Percentiles rank a stretch among this genome's conserved stretches.
Conservation (phyloP, 371 early-diverging fungal genomes). For the Haplosporangium sp. region DNA sequence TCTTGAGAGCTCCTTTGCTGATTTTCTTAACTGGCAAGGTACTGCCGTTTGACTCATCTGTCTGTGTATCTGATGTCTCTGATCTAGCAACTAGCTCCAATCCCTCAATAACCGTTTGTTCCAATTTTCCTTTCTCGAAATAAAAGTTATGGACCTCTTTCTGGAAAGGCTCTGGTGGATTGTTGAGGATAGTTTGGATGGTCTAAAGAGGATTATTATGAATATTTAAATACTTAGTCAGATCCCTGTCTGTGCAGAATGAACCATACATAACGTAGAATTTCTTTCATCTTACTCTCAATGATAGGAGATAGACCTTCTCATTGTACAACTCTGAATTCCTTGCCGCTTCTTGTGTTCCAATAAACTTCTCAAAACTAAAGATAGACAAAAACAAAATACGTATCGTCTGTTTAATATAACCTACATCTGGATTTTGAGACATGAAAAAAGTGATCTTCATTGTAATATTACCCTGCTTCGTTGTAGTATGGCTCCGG, state of each 20-base stretch:
- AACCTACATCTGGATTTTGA: not conserved
- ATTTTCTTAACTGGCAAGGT: slow-evolving; percentile 15
- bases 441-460: not conserved
- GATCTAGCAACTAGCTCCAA: slow-evolving; percentile 50
- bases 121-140: slow-evolving; percentile 32
- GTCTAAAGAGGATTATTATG: slow-evolving; percentile 14
- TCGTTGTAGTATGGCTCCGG: slow-evolving; percentile 67
- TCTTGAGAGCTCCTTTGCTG: slow-evolving; percentile 53
- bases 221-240: not conserved
- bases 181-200: slow-evolving; percentile 50
- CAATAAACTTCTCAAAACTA: slow-evolving; percentile 59
- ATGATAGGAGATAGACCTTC: slow-evolving; percentile 61
- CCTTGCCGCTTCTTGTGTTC: slow-evolving; percentile 59
- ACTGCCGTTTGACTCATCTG: not conserved
- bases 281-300: slow-evolving; percentile 35
- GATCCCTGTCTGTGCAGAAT: too few species aligned
- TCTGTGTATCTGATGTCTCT: slow-evolving; percentile 14
- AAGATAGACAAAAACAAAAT: not conserved
- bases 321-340: slow-evolving; percentile 62
- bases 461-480: slow-evolving; percentile 56
- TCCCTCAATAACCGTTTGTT: slow-evolving; percentile 52
- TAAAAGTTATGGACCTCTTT: slow-evolving; percentile 50
- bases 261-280: too few species aligned
- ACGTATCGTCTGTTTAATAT: not conserved
- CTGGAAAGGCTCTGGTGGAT: slow-evolving; percentile 45